Evolutionary conservation across 31 red algal species (phyloP).

Genomic region (Pterothamnion heteromorphum): DNA sequence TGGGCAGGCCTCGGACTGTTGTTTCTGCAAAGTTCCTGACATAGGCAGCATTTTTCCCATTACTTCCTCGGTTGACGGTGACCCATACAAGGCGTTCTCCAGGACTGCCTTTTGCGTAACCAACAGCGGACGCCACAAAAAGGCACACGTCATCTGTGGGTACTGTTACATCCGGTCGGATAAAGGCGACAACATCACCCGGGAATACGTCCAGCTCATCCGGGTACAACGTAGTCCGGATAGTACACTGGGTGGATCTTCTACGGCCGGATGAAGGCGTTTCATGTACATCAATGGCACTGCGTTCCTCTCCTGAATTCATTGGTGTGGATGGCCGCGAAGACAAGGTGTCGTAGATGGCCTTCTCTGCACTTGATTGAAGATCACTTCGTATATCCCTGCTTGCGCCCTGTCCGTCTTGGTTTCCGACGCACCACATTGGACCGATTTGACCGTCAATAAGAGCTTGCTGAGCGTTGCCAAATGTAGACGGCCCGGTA

Average conservation of each 20-base stretch:
- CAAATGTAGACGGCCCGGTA: not conserved
- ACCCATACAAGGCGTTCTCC: too few species aligned
- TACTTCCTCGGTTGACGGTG: not conserved
- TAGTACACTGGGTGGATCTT: not conserved
- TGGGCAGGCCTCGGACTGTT: not conserved
- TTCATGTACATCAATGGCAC: not conserved
- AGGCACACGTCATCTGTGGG: not conserved
- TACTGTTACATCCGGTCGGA: not conserved
- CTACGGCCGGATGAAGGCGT: not conserved
- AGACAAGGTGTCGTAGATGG: not conserved
- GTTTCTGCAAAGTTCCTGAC: not conserved
- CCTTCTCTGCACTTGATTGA: not conserved
- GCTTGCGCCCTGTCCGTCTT: not conserved
- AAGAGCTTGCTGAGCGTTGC: not conserved
- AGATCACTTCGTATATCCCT: not conserved
- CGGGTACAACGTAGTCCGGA: not conserved
- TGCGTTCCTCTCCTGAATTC: not conserved
- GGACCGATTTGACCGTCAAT: not conserved
- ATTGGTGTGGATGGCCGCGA: not conserved
- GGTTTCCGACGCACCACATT: not conserved
- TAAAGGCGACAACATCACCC: not conserved
- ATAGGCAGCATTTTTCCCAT: not conserved
- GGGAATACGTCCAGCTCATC: not conserved
- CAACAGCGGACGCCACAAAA: not conserved
- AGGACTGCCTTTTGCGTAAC: not conserved